A percentile compares a stretch with the other conserved stretches of the same genome.
phyloP scores from a whole-genome alignment of 2,329 filamentous ascomycete genomes.

The Penicillium sp. region DNA sequence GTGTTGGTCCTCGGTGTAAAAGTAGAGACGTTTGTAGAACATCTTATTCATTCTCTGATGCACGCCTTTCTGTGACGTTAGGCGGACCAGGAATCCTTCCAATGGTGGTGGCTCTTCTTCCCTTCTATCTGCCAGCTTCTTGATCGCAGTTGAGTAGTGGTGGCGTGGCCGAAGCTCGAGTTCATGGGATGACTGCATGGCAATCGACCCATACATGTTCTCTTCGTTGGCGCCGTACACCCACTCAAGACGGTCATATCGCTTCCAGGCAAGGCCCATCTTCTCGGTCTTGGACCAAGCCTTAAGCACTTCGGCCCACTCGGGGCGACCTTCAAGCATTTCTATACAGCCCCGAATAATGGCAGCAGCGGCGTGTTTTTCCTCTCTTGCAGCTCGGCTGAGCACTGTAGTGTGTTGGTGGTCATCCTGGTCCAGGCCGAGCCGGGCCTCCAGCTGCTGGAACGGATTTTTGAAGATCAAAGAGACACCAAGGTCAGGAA shows the following conservation, averaged over 20 bases:
- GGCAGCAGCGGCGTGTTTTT: constrained; percentile 56
- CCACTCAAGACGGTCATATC: constrained; percentile 70
- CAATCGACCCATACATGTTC: constrained; percentile 68
- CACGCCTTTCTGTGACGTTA: constrained; percentile 63
- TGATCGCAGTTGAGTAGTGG: constrained; percentile 59
- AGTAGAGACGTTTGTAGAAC: constrained; percentile 67
- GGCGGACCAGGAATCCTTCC: constrained; percentile 65
- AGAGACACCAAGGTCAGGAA: constrained; percentile 63
- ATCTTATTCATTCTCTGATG: constrained; percentile 60
- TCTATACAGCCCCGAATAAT: constrained; percentile 61
- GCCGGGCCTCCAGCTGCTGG: constrained; percentile 48
- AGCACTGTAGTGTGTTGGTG: constrained; percentile 46
- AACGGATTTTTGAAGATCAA: constrained; percentile 63
- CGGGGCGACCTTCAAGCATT: constrained; percentile 56
- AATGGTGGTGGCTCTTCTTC: constrained; percentile 62
- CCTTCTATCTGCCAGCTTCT: constrained; percentile 36
- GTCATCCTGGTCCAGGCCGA: constrained; percentile 39
- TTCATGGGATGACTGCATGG: constrained; percentile 66
- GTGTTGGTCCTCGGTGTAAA: constrained; percentile 63
- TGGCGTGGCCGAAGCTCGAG: constrained; percentile 65
- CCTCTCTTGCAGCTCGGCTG: constrained; percentile 42
- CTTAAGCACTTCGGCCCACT: constrained; percentile 61
- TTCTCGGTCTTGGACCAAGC: constrained; percentile 59
- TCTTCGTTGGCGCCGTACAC: constrained; percentile 65
- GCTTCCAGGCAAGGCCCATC: constrained; percentile 67